Percentiles rank a stretch among this genome's conserved stretches.
phyloP scores from a whole-genome alignment of 805 yeast species.

The Yarrowia alimentaria region DNA sequence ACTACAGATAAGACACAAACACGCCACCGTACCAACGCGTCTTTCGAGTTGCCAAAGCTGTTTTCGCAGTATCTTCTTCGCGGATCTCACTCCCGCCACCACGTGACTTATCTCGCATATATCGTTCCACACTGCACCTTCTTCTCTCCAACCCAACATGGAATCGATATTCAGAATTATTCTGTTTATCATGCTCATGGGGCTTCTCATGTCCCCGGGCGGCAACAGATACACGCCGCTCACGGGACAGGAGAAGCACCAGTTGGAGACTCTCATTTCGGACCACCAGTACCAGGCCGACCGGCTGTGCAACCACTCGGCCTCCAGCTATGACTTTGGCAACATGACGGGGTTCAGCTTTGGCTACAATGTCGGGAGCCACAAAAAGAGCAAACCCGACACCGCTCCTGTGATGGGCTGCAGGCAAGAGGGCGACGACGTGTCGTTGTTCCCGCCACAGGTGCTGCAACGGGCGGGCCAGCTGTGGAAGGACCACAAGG shows the following conservation, averaged over 20 bases:
- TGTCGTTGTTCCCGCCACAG: constrained; percentile 9
- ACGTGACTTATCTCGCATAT: constrained; percentile 27
- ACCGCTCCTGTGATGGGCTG: constrained; percentile 21
- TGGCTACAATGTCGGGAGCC: constrained; percentile 17
- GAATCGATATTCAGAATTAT: constrained; percentile 27
- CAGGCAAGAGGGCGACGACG: constrained; percentile 3
- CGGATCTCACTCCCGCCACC: too few relatives aligned
- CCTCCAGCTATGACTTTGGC: constrained; percentile 9
- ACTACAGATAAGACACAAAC: too few relatives aligned
- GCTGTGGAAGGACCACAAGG: constrained; percentile 6
- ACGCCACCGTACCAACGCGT: too few relatives aligned
- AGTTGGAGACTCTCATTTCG: constrained; percentile 11
- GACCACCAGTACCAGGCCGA: constrained; percentile 24
- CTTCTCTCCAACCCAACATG: constrained; percentile 6
- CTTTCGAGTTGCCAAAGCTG: too few relatives aligned
- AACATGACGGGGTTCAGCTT: constrained; percentile 23
- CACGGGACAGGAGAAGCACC: constrained; percentile 18
- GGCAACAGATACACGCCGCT: constrained; percentile 24
- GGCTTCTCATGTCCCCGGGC: constrained; percentile 28
- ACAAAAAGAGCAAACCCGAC: neutral
- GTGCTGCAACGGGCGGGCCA: constrained; percentile 1
- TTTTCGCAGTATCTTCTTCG: too few relatives aligned
- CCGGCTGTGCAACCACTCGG: constrained; percentile 4
- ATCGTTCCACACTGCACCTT: neutral
- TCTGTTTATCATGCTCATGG: constrained; percentile 28